Percentiles rank a stretch among this genome's conserved stretches.
Conservation (phyloP, 2,329 filamentous ascomycete species). For the Botryotinia globosa region DNA sequence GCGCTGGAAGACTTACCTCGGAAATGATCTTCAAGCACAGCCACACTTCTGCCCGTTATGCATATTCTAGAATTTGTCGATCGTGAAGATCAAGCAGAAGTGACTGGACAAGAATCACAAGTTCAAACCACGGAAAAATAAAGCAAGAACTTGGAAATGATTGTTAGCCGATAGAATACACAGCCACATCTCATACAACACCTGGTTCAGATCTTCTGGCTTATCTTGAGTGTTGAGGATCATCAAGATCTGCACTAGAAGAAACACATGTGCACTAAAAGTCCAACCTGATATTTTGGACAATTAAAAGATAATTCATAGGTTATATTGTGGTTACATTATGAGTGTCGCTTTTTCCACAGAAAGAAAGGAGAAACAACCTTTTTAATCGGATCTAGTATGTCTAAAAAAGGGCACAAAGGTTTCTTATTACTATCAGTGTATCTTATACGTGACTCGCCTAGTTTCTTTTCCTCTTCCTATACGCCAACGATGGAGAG, state of each 20-base stretch:
- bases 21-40: not conserved
- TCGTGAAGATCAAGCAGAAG: not conserved
- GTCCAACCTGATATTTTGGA: not conserved
- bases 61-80: not conserved
- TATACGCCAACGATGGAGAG: constrained; percentile 5
- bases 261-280: not conserved
- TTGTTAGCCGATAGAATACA: not conserved
- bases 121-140: not conserved
- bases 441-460: not conserved
- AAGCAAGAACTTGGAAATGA: not conserved
- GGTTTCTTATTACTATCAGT: not conserved
- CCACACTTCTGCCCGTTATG: not conserved
- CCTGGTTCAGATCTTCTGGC: not conserved
- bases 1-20: no score
- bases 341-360: not conserved
- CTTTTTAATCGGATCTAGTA: not conserved
- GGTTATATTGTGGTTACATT: not conserved
- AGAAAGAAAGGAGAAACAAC: not conserved
- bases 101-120: not conserved
- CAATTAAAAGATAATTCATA: not conserved
- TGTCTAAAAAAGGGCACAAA: not conserved
- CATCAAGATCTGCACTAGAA: not conserved
- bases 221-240: not conserved
- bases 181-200: not conserved
- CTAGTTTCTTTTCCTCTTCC: not conserved